A percentile compares a stretch with the other conserved stretches of the same genome.
phyloP scores from a whole-genome alignment of 2,329 filamentous ascomycete species.

The Microcyclosporella mali region DNA sequence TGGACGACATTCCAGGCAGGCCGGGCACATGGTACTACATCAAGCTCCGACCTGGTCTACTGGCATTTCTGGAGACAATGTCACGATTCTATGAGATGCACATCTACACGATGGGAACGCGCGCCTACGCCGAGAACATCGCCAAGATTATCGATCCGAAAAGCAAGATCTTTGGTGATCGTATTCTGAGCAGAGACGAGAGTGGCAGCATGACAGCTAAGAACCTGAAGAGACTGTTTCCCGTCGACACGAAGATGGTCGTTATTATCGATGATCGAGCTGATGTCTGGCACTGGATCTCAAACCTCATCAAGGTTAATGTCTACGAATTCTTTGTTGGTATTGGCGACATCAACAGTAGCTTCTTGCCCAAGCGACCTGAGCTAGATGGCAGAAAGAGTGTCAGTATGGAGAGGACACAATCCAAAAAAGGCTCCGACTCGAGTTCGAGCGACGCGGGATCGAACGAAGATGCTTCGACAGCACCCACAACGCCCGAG shows the following conservation, averaged over 20 bases:
- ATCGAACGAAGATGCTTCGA: conserved; percentile 6
- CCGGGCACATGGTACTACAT: conserved; percentile 95
- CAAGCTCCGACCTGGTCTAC: conserved; percentile 84
- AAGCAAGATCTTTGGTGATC: conserved; percentile 81
- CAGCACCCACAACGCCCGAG: conserved; percentile 9
- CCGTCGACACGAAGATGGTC: conserved; percentile 97
- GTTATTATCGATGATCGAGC: conserved; percentile 97
- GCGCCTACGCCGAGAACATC: conserved; percentile 90
- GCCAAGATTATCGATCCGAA: conserved; percentile 89
- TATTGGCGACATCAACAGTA: conserved; percentile 97
- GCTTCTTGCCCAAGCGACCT: conserved; percentile 77
- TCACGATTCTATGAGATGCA: conserved; percentile 85
- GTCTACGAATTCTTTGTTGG: conserved; percentile 98
- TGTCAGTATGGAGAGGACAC: conserved; percentile 15
- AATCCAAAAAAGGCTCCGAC: conserved; percentile 10
- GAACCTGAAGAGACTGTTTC: conserved; percentile 83
- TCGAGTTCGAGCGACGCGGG: conserved; percentile 2
- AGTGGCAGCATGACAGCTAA: conserved; percentile 91
- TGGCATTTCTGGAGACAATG: conserved; percentile 71
- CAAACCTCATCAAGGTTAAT: conserved; percentile 88
- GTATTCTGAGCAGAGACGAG: conserved; percentile 93
- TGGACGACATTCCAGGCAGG: conserved; percentile 73
- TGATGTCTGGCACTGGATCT: conserved; percentile 91
- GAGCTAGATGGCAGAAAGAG: conserved; percentile 32
- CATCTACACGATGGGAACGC: conserved; percentile 98